A percentile compares a stretch with the other conserved stretches of the same genome.
phyloP scores from a whole-genome alignment of 345 rosid genomes.

The Xanthoceras sorbifolium region DNA sequence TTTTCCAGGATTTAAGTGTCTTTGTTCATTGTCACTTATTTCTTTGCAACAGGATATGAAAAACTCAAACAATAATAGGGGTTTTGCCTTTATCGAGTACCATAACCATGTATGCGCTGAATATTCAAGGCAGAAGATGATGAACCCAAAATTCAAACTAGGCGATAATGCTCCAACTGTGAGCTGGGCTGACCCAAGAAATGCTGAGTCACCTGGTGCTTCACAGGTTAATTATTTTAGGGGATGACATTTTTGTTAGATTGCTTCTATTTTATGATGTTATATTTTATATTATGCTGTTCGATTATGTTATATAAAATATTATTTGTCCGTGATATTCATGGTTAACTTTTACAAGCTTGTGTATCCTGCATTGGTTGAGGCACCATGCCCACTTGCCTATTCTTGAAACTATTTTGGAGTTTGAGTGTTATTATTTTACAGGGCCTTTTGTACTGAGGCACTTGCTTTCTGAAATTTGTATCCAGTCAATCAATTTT shows the following conservation, averaged over 20 bases:
- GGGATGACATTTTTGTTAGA: not conserved
- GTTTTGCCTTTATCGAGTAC: conserved; percentile 74
- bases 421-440: not conserved
- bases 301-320: not conserved
- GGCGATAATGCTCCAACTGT: conserved; percentile 63
- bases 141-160: conserved; percentile 57
- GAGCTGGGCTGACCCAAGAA: conserved; percentile 79
- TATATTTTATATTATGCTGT: not conserved
- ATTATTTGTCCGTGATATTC: not conserved
- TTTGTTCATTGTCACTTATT: conserved; percentile 6
- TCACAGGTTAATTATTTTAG: conserved; percentile 48
- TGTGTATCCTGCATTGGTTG: not conserved
- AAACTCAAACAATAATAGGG: conserved; percentile 56
- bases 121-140: conserved; percentile 74
- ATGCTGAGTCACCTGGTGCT: conserved; percentile 52
- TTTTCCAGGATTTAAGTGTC: not conserved
- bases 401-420: not conserved
- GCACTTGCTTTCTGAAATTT: conserved; percentile 14
- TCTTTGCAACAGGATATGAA: conserved; percentile 49
- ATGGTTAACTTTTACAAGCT: not conserved
- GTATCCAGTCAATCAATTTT: conserved; percentile 12
- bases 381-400: not conserved
- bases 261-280: not conserved
- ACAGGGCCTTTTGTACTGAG: not conserved
- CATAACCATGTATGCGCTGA: conserved; percentile 71